phyloP scores from a whole-genome alignment of 139 green algal species.

The Chlorella sp. region DNA sequence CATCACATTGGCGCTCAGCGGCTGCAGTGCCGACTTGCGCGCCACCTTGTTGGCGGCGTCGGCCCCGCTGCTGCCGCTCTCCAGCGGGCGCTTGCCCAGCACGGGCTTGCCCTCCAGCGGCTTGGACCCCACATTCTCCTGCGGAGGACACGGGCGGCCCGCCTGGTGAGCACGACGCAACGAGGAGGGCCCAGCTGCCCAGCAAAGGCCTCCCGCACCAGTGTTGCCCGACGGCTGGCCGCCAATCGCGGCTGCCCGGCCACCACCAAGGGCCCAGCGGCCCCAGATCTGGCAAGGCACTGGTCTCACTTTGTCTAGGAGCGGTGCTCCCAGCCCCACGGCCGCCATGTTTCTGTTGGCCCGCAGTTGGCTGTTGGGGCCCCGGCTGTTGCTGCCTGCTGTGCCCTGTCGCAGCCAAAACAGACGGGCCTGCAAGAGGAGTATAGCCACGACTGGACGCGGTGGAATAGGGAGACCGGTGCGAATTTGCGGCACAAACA shows the following conservation, averaged over 20 bases:
- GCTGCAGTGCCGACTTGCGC: slow-evolving; percentile 40
- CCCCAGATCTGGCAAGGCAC: neutral
- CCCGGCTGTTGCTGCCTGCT: too few relatives aligned
- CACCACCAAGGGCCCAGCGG: neutral
- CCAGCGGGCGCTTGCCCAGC: slow-evolving; percentile 25
- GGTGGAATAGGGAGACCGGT: too few relatives aligned
- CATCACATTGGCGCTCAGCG: slow-evolving; percentile 31
- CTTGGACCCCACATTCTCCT: slow-evolving; percentile 36
- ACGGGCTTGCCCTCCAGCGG: slow-evolving; percentile 17
- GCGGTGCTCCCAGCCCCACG: neutral
- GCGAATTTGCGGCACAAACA: too few relatives aligned
- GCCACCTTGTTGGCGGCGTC: neutral
- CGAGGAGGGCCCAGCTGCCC: too few relatives aligned
- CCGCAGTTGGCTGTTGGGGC: neutral
- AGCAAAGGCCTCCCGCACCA: too few relatives aligned
- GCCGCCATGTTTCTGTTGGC: neutral
- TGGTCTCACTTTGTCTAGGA: slow-evolving; percentile 1
- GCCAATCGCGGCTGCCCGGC: neutral
- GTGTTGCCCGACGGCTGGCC: neutral
- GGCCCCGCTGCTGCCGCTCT: neutral
- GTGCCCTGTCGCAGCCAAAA: too few relatives aligned
- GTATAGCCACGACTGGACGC: too few relatives aligned
- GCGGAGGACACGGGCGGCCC: neutral
- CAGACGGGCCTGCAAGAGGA: too few relatives aligned
- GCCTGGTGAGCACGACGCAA: too few relatives aligned